Conservation (phyloP, 2,329 filamentous ascomycete genomes). For the Apiospora rasikravindrae region DNA sequence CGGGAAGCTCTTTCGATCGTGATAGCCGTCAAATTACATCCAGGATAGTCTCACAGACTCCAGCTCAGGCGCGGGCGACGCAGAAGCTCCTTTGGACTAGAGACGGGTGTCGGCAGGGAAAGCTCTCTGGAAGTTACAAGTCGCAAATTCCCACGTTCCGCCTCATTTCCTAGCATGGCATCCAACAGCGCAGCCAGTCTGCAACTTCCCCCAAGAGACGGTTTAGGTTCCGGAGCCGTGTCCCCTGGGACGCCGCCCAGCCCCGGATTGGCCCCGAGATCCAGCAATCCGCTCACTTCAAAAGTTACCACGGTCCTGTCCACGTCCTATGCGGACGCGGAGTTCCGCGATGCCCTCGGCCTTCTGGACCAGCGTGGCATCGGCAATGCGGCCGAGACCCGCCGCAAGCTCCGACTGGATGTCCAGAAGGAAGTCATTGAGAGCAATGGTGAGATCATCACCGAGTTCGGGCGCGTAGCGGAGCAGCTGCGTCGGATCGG, state of each 20-base stretch:
- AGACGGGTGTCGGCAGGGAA: neutral
- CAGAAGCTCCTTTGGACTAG: neutral
- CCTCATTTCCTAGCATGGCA: neutral
- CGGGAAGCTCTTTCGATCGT: neutral
- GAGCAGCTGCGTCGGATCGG: constrained; percentile 92
- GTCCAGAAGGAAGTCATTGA: constrained; percentile 92
- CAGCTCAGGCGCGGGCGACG: neutral
- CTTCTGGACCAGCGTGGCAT: constrained; percentile 76
- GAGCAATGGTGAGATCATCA: constrained; percentile 87
- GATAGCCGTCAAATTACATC: neutral
- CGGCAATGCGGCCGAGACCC: constrained; percentile 76
- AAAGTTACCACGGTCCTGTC: constrained; percentile 87
- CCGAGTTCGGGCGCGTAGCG: constrained; percentile 87
- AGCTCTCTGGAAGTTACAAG: neutral
- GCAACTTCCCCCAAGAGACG: constrained; percentile 35
- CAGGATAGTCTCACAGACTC: neutral
- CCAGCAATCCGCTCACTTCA: constrained; percentile 72
- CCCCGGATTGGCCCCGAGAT: constrained; percentile 40
- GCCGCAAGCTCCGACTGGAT: constrained; percentile 79
- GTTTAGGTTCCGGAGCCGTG: constrained; percentile 31
- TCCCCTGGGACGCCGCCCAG: constrained; percentile 27
- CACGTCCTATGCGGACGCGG: constrained; percentile 88
- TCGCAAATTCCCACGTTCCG: neutral
- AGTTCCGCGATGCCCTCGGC: constrained; percentile 83
- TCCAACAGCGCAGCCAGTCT: constrained; percentile 25